phyloP scores from a whole-genome alignment of 495 filamentous ascomycete genomes.

The Aspergillus taichungensis region DNA sequence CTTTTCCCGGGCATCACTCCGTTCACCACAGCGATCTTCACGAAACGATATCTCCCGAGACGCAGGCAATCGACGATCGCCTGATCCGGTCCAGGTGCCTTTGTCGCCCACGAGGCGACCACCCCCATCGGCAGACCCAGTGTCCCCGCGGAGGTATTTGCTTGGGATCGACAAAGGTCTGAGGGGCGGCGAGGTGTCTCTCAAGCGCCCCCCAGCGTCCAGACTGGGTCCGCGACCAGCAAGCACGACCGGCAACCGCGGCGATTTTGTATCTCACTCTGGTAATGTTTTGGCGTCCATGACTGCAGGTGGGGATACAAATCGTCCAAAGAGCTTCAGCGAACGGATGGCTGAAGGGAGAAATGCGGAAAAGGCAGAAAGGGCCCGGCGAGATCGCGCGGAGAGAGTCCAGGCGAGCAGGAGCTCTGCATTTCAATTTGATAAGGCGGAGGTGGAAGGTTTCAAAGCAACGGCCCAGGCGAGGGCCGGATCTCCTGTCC shows the following conservation, averaged over 20 bases:
- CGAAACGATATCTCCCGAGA: conserved; percentile 18
- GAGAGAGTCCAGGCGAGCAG: conserved; percentile 52
- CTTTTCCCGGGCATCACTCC: conserved; percentile 7
- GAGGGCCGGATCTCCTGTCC: conserved; percentile 16
- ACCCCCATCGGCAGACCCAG: conserved; percentile 41
- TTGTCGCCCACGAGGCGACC: conserved; percentile 61
- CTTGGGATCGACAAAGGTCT: conserved; percentile 88
- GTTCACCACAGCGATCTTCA: conserved; percentile 9
- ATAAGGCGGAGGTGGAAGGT: conserved; percentile 54
- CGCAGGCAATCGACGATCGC: conserved; percentile 8
- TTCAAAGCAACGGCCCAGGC: conserved; percentile 53
- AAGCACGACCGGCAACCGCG: conserved; percentile 26
- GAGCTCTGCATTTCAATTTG: conserved; percentile 64
- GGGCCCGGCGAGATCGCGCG: conserved; percentile 40
- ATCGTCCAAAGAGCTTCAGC: conserved; percentile 66
- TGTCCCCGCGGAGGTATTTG: conserved; percentile 68
- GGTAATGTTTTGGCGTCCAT: conserved; percentile 19
- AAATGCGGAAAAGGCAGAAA: conserved; percentile 35
- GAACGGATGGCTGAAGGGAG: conserved; percentile 69
- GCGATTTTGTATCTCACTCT: conserved; percentile 16
- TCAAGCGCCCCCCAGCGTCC: conserved; percentile 59
- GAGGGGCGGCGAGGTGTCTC: conserved; percentile 71
- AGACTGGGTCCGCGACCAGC: conserved; percentile 16
- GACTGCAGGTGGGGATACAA: conserved; percentile 15
- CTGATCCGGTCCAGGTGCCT: conserved; percentile 60